Evolutionary conservation across 2,329 filamentous ascomycete genomes (phyloP).

Genomic region (Cladosporium phlei): DNA sequence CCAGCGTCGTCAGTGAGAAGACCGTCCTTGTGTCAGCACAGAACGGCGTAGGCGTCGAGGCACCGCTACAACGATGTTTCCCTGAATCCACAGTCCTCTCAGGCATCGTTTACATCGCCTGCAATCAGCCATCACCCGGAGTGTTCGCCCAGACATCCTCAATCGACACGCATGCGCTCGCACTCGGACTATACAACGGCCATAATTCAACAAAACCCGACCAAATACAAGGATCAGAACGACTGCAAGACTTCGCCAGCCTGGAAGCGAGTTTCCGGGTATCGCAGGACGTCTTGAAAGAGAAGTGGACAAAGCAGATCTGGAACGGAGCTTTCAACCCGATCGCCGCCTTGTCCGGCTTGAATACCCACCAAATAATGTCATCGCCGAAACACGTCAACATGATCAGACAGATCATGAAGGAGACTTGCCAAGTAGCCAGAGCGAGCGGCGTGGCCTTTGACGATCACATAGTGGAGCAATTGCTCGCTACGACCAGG

Average conservation of each 20-base stretch:
- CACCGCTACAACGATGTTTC: conserved; percentile 18
- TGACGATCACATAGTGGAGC: conserved; percentile 13
- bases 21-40: conserved; percentile 23
- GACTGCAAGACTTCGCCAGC: conserved; percentile 12
- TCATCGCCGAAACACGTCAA: conserved; percentile 12
- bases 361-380: conserved; percentile 21
- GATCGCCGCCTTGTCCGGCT: conserved; percentile 19
- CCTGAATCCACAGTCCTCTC: conserved; percentile 21
- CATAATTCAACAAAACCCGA: neutral
- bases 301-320: conserved; percentile 25
- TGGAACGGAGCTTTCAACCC: conserved; percentile 24
- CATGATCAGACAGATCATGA: conserved; percentile 18
- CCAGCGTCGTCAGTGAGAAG: conserved; percentile 12
- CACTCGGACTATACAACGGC: conserved; percentile 15
- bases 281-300: conserved; percentile 15
- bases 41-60: conserved; percentile 24
- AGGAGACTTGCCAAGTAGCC: conserved; percentile 20
- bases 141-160: conserved; percentile 19
- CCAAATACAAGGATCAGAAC: conserved; percentile 2
- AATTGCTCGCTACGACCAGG: conserved; percentile 17
- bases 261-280: conserved; percentile 20
- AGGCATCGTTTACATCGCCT: conserved; percentile 23
- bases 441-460: conserved; percentile 17
- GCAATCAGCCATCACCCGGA: conserved; percentile 19
- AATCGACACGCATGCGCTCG: conserved; percentile 19